These are phyloP conservation scores for Aureobasidium sp. DNA, from an alignment of 2,329 filamentous ascomycete genomes.

Conservation along the genomic window DNA sequence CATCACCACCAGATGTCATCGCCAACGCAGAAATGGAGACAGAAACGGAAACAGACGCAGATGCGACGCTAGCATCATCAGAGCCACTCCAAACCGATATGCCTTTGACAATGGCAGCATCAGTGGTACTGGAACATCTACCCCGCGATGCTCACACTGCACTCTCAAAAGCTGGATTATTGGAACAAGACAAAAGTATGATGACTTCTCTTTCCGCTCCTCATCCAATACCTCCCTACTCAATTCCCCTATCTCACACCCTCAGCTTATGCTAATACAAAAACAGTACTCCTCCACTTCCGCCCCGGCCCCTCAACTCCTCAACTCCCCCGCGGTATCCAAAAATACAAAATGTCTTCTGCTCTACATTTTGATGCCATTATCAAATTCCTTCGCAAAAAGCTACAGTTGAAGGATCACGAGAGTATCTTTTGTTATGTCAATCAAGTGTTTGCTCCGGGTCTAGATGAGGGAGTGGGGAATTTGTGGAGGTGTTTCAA, in stretches of 20 bases:
- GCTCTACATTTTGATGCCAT: constrained; percentile 89
- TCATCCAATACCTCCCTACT: neutral
- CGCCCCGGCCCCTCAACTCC: constrained; percentile 88
- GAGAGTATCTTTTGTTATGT: constrained; percentile 94
- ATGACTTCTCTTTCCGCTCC: neutral
- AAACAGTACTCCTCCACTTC: constrained; percentile 69
- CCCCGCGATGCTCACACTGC: constrained; percentile 74
- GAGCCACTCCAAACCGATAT: constrained; percentile 51
- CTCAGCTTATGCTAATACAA: neutral
- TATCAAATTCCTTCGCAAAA: constrained; percentile 78
- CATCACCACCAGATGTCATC: neutral
- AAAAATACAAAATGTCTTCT: constrained; percentile 81
- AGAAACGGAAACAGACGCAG: constrained; percentile 43
- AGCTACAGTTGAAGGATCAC: constrained; percentile 61
- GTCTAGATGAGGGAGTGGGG: constrained; percentile 92
- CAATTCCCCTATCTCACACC: neutral
- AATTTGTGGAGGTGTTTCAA: constrained; percentile 97
- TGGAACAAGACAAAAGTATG: constrained; percentile 65
- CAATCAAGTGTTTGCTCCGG: constrained; percentile 93
- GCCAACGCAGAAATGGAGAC: neutral
- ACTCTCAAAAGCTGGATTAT: constrained; percentile 64
- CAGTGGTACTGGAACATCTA: constrained; percentile 67
- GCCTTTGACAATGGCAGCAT: constrained; percentile 74
- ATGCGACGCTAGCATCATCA: constrained; percentile 28
- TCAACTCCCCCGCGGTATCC: constrained; percentile 63